Evolutionary conservation across 2,329 filamentous ascomycete species (phyloP), one percentile per base, ranked within the genome.

Genomic region (Alternaria sp.): DNA sequence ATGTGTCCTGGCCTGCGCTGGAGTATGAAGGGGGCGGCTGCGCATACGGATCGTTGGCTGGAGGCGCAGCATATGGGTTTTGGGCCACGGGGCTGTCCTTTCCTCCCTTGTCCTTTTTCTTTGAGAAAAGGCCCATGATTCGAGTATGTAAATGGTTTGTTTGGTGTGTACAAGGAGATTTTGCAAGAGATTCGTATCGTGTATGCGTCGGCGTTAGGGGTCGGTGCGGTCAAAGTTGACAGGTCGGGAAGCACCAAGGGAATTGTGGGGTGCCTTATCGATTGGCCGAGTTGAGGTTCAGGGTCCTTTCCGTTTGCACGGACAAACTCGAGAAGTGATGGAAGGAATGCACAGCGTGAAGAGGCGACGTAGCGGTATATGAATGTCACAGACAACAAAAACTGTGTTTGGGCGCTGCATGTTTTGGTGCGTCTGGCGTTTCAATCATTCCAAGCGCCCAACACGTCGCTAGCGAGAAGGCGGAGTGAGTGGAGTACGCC

Each of bases 21-120:
- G 64, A 68, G 58, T 78, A 80, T n/a, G 71, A 68, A 2, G 77
- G 79, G 7, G 75, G 80, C 61, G 67, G 77, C 68, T 65, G 70
- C 51, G 83, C 84, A 69, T 88, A 87, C 33, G 84, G 82, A 67
- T 87, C 84, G 53, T 78, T 76, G 53, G 77, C 69, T 45, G 72
- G 69, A 5, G 83, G 79, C 48, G 83, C 81, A 23, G 69, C 69
- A 52, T 71, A 69, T 41, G 66, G 86, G 70, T 88, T 78, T 48
- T 74, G 68, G 34, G 80, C 73, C 31, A 82, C 79, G 28, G 81
- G 79, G 28, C 83, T 78, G 54, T 80, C 81, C 73, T 86, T 86
- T 65, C 73, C 71, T 60, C 79, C 82, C 62, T 79, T 81, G 63
- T 80, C 80, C 61, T 80, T 82, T 72, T 87, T 87, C 65, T 79